Conservation (phyloP, 257 asterid species). For the Lycium barbarum region DNA sequence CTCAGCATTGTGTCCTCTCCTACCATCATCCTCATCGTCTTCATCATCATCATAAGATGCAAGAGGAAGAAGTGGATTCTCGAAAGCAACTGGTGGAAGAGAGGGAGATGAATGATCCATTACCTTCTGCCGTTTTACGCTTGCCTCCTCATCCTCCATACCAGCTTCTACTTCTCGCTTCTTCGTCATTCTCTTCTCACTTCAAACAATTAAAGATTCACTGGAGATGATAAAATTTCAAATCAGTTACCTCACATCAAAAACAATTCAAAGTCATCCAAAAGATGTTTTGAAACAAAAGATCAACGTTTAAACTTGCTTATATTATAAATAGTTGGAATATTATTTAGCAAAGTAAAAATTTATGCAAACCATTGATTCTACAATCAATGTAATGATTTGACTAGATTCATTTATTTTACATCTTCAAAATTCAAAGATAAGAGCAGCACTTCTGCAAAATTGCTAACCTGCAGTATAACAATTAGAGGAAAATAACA, state of each 20-base stretch:
- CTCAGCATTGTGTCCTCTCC: constrained; percentile 35
- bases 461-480: neutral
- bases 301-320: constrained; percentile 4
- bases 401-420: constrained; percentile 18
- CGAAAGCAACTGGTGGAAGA: constrained; percentile 44
- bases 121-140: constrained; percentile 64
- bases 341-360: neutral
- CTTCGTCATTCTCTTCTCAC: constrained; percentile 48
- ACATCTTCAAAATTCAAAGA: neutral
- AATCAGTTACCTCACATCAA: neutral
- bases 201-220: constrained; percentile 17
- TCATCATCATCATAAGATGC: constrained; percentile 79
- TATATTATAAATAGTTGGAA: neutral
- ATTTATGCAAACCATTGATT: neutral
- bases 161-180: constrained; percentile 56
- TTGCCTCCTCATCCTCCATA: constrained; percentile 44
- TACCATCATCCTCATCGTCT: constrained; percentile 58
- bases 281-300: neutral
- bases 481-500: neutral
- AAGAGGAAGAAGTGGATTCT: constrained; percentile 77
- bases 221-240: constrained; percentile 8
- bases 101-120: constrained; percentile 40
- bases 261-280: constrained; percentile 1
- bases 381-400: neutral
- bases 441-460: neutral